phyloP scores from a whole-genome alignment of 331 rosid genomes.

The Malus hybrid region DNA sequence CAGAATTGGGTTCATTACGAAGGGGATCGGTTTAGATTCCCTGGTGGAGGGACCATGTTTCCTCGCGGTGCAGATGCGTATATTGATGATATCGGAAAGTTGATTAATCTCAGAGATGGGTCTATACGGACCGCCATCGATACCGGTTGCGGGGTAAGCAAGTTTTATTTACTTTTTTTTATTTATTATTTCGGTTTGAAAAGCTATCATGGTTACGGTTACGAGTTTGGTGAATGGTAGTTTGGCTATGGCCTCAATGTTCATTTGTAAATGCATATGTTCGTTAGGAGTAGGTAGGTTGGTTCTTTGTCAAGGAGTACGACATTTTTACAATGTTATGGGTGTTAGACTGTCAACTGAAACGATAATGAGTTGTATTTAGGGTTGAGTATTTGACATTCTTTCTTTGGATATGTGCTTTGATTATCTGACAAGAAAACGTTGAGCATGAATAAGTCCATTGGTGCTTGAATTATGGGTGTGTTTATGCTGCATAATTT shows the following conservation, averaged over 20 bases:
- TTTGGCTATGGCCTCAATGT: not conserved
- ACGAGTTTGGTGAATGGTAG: not conserved
- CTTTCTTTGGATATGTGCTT: not conserved
- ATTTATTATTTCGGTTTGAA: not conserved
- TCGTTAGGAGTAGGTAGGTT: not conserved
- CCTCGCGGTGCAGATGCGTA: conserved; percentile 79
- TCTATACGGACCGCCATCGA: conserved; percentile 88
- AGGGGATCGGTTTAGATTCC: conserved; percentile 59
- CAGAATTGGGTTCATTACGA: conserved; percentile 84
- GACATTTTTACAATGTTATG: not conserved
- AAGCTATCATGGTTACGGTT: not conserved
- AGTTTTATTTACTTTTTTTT: not conserved
- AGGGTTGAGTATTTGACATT: too few species aligned
- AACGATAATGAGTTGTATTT: too few species aligned
- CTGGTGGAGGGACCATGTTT: conserved; percentile 98
- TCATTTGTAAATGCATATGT: not conserved
- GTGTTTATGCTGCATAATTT: not conserved
- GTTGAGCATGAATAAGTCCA: not conserved
- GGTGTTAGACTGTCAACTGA: too few species aligned
- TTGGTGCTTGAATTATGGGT: not conserved
- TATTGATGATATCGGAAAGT: conserved; percentile 65
- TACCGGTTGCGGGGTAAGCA: conserved; percentile 95
- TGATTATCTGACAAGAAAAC: not conserved
- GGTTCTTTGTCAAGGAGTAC: not conserved
- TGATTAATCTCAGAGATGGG: conserved; percentile 67